These are phyloP conservation scores for Hypoxylon perforatum DNA, from an alignment of 495 filamentous ascomycete species.

Conservation along the genomic window DNA sequence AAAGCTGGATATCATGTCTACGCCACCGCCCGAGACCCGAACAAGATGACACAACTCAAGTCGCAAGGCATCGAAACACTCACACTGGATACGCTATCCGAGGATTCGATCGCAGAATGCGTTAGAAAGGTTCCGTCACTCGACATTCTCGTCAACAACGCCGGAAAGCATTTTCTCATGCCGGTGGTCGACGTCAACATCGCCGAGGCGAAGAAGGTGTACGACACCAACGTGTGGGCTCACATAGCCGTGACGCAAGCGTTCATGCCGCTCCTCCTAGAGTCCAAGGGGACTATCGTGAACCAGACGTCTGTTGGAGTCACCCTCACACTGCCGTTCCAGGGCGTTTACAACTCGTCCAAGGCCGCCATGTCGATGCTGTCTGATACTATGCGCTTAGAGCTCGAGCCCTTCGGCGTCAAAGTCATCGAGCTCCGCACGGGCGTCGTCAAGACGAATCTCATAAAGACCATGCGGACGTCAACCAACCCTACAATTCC, in stretches of 20 bases:
- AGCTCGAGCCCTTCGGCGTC: conserved; percentile 48
- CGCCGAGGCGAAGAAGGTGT: conserved; percentile 52
- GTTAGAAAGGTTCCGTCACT: conserved; percentile 47
- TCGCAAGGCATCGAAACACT: conserved; percentile 44
- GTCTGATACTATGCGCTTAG: conserved; percentile 42
- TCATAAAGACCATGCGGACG: conserved; percentile 3
- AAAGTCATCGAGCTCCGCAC: conserved; percentile 40
- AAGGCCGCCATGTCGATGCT: conserved; percentile 45
- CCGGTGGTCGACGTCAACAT: conserved; percentile 57
- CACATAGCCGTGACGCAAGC: conserved; percentile 55
- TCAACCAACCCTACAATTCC: conserved; percentile 13
- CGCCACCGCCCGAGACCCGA: conserved; percentile 54
- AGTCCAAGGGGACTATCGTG: conserved; percentile 45
- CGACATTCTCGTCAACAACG: conserved; percentile 62
- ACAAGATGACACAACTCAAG: conserved; percentile 47
- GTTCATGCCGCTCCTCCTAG: conserved; percentile 58
- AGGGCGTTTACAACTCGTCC: conserved; percentile 47
- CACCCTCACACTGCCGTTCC: conserved; percentile 18
- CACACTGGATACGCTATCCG: conserved; percentile 47
- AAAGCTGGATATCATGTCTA: conserved; percentile 53
- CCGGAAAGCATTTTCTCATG: conserved; percentile 48
- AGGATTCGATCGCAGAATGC: conserved; percentile 40
- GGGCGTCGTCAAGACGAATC: conserved; percentile 11
- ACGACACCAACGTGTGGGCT: conserved; percentile 62
- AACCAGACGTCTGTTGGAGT: conserved; percentile 41